Percentiles rank a stretch among this genome's conserved stretches.
phyloP scores from a whole-genome alignment of 2,329 filamentous ascomycete species.

The Trichoderma oligosporum region DNA sequence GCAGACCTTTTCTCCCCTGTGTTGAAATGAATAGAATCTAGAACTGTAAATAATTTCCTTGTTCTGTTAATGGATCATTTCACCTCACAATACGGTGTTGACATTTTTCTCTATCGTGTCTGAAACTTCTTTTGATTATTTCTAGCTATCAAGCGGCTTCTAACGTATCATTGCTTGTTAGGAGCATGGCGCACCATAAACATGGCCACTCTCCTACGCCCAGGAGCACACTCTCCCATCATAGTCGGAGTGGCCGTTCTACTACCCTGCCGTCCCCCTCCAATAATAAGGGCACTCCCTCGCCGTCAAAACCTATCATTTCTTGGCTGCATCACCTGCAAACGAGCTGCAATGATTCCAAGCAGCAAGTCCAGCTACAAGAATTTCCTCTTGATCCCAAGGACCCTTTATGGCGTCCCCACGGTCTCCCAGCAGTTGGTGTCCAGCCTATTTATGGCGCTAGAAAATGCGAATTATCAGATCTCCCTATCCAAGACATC shows the following conservation, averaged over 20 bases:
- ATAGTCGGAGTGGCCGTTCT: background rate
- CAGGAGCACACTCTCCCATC: background rate
- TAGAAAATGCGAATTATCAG: slow-evolving; percentile 1
- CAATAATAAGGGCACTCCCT: background rate
- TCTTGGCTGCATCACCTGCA: slow-evolving; percentile 17
- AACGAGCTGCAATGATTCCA: background rate
- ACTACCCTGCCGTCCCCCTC: background rate
- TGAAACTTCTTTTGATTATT: slow-evolving; percentile 16
- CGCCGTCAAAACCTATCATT: background rate
- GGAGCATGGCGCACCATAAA: slow-evolving; percentile 9
- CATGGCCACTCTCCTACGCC: background rate
- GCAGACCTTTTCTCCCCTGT: background rate
- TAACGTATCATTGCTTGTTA: background rate
- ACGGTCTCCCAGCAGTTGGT: background rate
- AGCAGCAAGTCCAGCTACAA: background rate
- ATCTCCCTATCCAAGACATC: slow-evolving; percentile 6
- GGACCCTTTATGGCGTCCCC: slow-evolving; percentile 10
- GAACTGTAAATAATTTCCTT: background rate
- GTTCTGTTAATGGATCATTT: background rate
- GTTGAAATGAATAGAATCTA: background rate
- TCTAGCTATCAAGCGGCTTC: background rate
- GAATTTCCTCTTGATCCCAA: background rate
- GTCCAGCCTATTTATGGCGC: background rate
- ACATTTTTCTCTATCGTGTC: background rate
- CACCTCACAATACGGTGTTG: background rate